Conservation (phyloP, 495 filamentous ascomycete genomes). For the Hyaloscypha variabilis region DNA sequence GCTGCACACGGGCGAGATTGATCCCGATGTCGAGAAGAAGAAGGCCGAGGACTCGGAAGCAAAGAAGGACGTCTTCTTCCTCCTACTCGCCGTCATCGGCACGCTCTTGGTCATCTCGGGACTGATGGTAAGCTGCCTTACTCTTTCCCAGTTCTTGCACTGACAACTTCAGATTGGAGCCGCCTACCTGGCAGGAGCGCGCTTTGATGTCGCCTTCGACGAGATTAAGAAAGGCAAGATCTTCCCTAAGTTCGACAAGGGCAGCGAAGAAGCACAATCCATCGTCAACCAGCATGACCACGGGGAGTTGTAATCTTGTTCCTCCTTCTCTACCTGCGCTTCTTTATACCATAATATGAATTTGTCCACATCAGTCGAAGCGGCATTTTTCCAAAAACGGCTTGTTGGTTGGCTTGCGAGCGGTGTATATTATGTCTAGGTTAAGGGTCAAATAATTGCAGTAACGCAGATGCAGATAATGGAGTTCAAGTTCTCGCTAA, state of each 20-base stretch:
- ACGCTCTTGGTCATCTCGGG: slow-evolving; percentile 62
- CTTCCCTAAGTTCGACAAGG: slow-evolving; percentile 20
- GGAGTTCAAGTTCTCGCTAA: slow-evolving; percentile 13
- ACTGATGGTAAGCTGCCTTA: slow-evolving; percentile 60
- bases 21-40: slow-evolving; percentile 38
- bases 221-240: slow-evolving; percentile 55
- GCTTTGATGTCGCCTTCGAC: slow-evolving; percentile 63
- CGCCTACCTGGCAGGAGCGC: slow-evolving; percentile 48
- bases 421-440: slow-evolving; percentile 15
- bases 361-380: neutral
- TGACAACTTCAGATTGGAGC: slow-evolving; percentile 35
- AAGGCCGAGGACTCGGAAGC: slow-evolving; percentile 46
- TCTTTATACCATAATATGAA: slow-evolving; percentile 20
- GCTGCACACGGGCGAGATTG: slow-evolving; percentile 34
- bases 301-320: slow-evolving; percentile 29
- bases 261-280: slow-evolving; percentile 9
- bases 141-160: neutral
- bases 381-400: slow-evolving; percentile 1
- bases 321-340: neutral
- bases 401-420: slow-evolving; percentile 2
- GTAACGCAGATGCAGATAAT: slow-evolving; percentile 12
- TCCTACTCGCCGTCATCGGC: slow-evolving; percentile 60
- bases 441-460: slow-evolving; percentile 2
- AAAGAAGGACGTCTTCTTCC: slow-evolving; percentile 62
- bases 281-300: slow-evolving; percentile 26